Evolutionary conservation across 495 filamentous ascomycete genomes (phyloP), one percentile per base, ranked within the genome.

Genomic region (Xylaria castorea): DNA sequence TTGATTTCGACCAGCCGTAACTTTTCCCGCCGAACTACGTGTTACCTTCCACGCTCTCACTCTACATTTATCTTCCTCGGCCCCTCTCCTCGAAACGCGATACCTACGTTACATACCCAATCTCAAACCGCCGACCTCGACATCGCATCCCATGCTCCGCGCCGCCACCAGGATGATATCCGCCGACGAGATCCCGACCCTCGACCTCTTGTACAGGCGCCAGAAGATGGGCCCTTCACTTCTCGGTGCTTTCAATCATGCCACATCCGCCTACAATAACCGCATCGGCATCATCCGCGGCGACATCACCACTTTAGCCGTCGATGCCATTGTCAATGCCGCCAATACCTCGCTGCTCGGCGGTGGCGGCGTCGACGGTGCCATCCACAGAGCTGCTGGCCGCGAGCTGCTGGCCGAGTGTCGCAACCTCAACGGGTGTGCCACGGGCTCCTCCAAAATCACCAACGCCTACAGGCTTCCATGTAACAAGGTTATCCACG

Each of bases 251-350:
- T n/a, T 76, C 27, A n/a, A 63, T 25, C 48, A 61, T 5, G 58
- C 79, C 3, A 75, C 80, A 0, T 8, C 80, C 0, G 66, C 78
- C 11, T 81, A 93, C 79, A 99, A 99, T 80, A 83, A 91, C 77
- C 91, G 87, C 64, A 84, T 99, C 73, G 87, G 87, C 32, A 80
- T 93, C 40, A 85, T 96, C 73, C 89, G 89, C 66, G 85, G 87
- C 61, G 95, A 97, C 80, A 97, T 99, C 81, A 97, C 95, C 18
- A 91, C 84, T 16, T 88, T 99, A 20, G 80, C 85, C 55, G 89
- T 94, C 42, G 93, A 93, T 75, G 91, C 90, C 71, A 97, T 98
- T 75, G 95, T 98, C 77, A 98, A 98, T 80, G 95, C 96, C 12
- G 95, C 96, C 27, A 98, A 98, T 79, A 80, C 82, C 22, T 90